These are phyloP conservation scores for Debaryomyces prosopidis DNA, from an alignment of 805 yeast genomes.

Conservation along the genomic window DNA sequence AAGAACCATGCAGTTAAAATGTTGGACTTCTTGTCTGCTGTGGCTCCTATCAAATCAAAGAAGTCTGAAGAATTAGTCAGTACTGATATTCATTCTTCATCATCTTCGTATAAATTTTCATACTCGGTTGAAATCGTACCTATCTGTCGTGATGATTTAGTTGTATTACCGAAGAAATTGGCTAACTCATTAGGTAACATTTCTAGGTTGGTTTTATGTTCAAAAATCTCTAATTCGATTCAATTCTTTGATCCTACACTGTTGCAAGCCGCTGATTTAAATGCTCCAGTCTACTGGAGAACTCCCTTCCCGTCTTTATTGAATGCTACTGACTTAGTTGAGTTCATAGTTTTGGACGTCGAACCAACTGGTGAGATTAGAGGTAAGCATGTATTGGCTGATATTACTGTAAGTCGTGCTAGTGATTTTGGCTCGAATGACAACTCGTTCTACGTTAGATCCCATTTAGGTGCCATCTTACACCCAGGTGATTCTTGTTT, in stretches of 20 bases:
- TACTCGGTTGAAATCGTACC: conserved; percentile 94
- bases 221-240: conserved; percentile 75
- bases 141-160: conserved; percentile 94
- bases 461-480: conserved; percentile 90
- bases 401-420: conserved; percentile 86
- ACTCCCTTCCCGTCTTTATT: conserved; percentile 75
- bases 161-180: conserved; percentile 82
- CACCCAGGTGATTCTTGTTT: conserved; percentile 96
- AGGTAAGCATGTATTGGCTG: conserved; percentile 84
- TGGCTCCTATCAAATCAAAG: conserved; percentile 80
- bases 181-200: conserved; percentile 85
- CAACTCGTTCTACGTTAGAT: conserved; percentile 75
- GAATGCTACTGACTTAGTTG: conserved; percentile 73
- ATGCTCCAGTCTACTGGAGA: conserved; percentile 77
- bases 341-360: conserved; percentile 87
- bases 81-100: conserved; percentile 88
- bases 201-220: conserved; percentile 78
- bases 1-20: conserved; percentile 91
- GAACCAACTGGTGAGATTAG: conserved; percentile 83
- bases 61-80: conserved; percentile 90
- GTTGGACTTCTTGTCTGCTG: conserved; percentile 85
- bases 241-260: conserved; percentile 88
- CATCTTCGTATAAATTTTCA: conserved; percentile 84
- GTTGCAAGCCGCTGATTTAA: conserved; percentile 73
- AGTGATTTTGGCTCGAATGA: conserved; percentile 87